Base-by-base conservation (phyloP, 352 stramenopile species). In the Pythium monospermum region DNA sequence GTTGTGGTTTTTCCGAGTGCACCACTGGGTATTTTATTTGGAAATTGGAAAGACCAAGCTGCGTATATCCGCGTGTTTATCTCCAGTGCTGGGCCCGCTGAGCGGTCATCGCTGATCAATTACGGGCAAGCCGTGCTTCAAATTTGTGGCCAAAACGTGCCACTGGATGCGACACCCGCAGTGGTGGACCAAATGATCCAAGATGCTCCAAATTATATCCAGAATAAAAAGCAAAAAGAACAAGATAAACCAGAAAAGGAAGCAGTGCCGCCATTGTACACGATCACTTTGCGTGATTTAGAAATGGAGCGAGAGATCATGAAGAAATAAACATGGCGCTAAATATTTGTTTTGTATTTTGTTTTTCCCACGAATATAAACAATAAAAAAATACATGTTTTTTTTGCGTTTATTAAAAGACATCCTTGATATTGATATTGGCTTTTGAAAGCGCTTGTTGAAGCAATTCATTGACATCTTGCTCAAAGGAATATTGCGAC, bases 41-140 rank as follows among this genome's bases (percentile, higher is more conserved):
- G 83, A 22, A 91, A 88, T 50, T 78, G 79, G 70, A 75, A 86
- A 21, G 83, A 94, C 37, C 70, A 89, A 57, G 80, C 74, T 5
- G 79, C 76, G 39, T 91, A 79, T 49, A 71, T 94, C 36, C 78
- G 77, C 27, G 68, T 84, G n/a, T 94, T 91, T 45, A 84, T 87
- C 43, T 89, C 83, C 1, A 89, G 75, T 31, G 48, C 77, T 4
- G 83, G 83, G 0, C 78, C 83, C 7, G 83, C 78, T 2, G 83
- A 93, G 50, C 84, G 78, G 25, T 85, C 69, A 11, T 70, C 75
- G 0, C 46, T 91, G 12, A 66, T 93, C 21, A 61, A 71, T 13
- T 26, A 63, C 0, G 83, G 83, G 3, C 80, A 89, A 27, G 83
- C 78, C 2, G 66, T 93, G 41, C 57, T 93, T 6, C 83, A 93